Evolutionary conservation across 2,329 filamentous ascomycete genomes (phyloP).

Genomic region (Nothomitra cinnamomea): DNA sequence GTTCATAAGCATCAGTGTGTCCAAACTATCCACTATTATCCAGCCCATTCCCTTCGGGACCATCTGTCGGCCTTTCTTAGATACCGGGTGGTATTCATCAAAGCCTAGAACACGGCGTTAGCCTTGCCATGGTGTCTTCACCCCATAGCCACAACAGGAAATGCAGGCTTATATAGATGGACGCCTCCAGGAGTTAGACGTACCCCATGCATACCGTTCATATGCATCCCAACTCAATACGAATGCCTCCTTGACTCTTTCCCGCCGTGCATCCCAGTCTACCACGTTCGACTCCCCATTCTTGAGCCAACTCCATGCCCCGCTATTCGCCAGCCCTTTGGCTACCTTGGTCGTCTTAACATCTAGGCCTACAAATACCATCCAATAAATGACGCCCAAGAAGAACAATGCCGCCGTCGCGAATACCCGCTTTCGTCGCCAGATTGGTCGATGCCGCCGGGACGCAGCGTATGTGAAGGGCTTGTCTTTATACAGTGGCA

Average conservation of each 20-base stretch:
- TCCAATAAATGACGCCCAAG: constrained; percentile 48
- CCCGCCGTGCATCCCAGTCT: constrained; percentile 63
- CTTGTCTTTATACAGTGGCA: constrained; percentile 99
- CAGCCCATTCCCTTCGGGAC: constrained; percentile 77
- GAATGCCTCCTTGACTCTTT: constrained; percentile 79
- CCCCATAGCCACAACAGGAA: too few relatives aligned
- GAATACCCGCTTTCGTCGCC: constrained; percentile 45
- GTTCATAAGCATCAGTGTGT: constrained; percentile 98
- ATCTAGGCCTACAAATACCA: constrained; percentile 36
- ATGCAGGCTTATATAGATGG: neutral
- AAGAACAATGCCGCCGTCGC: constrained; percentile 36
- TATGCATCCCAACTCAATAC: constrained; percentile 86
- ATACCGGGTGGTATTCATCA: constrained; percentile 74
- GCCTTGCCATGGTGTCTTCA: neutral
- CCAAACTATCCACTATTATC: constrained; percentile 93
- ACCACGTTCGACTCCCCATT: constrained; percentile 20
- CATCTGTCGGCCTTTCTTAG: constrained; percentile 71
- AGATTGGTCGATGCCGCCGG: constrained; percentile 36
- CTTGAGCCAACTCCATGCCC: constrained; percentile 27
- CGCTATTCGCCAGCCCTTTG: neutral
- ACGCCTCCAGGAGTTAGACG: constrained; percentile 19
- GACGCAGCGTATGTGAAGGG: constrained; percentile 57
- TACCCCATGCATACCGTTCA: constrained; percentile 86
- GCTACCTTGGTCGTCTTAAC: constrained; percentile 1
- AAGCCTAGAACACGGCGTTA: constrained; percentile 33